These are phyloP conservation scores for Xylaria grammica DNA, from an alignment of 495 filamentous ascomycete genomes.

Conservation along the genomic window DNA sequence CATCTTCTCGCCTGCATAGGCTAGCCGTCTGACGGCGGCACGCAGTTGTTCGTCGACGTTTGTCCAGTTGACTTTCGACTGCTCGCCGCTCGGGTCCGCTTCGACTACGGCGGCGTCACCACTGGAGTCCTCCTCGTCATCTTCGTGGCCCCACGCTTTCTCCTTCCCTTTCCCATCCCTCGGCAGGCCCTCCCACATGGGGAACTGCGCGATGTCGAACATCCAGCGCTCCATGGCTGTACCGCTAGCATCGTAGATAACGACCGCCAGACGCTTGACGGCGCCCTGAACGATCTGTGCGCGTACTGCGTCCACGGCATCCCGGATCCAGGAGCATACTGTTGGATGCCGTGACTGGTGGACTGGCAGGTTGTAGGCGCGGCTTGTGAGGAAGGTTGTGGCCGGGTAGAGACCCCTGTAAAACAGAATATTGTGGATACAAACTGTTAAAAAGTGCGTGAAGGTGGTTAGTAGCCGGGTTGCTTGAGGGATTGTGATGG, in stretches of 20 bases:
- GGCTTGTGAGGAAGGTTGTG: constrained; percentile 77
- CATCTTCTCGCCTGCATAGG: constrained; percentile 63
- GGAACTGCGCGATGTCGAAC: constrained; percentile 81
- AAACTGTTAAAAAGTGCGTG: constrained; percentile 80
- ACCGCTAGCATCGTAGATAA: constrained; percentile 63
- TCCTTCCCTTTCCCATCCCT: constrained; percentile 14
- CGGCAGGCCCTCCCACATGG: constrained; percentile 57
- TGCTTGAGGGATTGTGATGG: constrained; percentile 38
- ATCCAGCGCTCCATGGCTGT: constrained; percentile 78
- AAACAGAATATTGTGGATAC: constrained; percentile 93
- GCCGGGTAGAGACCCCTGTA: constrained; percentile 83
- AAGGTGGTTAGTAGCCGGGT: constrained; percentile 63
- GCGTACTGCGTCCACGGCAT: constrained; percentile 77
- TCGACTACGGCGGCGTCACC: constrained; percentile 20
- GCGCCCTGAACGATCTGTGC: constrained; percentile 70
- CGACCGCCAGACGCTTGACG: constrained; percentile 73
- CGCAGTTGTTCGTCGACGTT: constrained; percentile 55
- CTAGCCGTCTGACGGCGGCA: constrained; percentile 57
- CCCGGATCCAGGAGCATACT: constrained; percentile 89
- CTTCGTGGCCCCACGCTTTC: constrained; percentile 8
- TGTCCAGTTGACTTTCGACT: constrained; percentile 40
- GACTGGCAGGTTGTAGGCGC: constrained; percentile 87
- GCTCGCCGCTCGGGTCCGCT: constrained; percentile 8
- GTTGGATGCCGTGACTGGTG: constrained; percentile 88
- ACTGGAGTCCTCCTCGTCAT: constrained; percentile 20